These are phyloP conservation scores for Luffa acutangula DNA, from an alignment of 306 rosid genomes.

Conservation along the genomic window DNA sequence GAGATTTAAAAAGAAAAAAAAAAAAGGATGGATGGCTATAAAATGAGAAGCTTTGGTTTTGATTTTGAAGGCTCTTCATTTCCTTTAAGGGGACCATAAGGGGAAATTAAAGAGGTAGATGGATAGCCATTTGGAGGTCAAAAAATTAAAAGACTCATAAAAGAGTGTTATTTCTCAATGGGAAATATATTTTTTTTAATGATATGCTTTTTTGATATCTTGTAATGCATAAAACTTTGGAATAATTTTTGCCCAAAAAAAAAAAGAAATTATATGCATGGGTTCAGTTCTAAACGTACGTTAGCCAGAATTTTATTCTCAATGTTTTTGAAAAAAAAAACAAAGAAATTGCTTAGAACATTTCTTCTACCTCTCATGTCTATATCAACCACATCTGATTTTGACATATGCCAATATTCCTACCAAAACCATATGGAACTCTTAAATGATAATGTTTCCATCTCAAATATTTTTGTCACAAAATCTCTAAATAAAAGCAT, in stretches of 20 bases:
- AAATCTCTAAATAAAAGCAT: not conserved
- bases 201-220: not conserved
- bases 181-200: not conserved
- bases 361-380: conserved; percentile 15
- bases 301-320: conserved; percentile 5
- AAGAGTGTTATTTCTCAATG: not conserved
- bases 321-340: not conserved
- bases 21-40: not conserved
- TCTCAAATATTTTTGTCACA: not conserved
- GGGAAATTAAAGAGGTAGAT: conserved; percentile 1
- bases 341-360: not conserved
- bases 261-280: not conserved
- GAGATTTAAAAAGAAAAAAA: not conserved
- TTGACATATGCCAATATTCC: conserved; percentile 13
- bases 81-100: conserved; percentile 11
- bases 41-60: not conserved
- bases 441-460: not conserved
- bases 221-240: not conserved
- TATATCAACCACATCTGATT: not conserved
- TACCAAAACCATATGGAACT: not conserved
- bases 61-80: not conserved
- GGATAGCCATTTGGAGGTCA: not conserved
- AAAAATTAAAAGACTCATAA: not conserved
- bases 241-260: not conserved
- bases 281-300: not conserved